These are phyloP conservation scores for Globisporangium rhizosaccharum DNA, from an alignment of 352 stramenopile species.

Conservation along the genomic window DNA sequence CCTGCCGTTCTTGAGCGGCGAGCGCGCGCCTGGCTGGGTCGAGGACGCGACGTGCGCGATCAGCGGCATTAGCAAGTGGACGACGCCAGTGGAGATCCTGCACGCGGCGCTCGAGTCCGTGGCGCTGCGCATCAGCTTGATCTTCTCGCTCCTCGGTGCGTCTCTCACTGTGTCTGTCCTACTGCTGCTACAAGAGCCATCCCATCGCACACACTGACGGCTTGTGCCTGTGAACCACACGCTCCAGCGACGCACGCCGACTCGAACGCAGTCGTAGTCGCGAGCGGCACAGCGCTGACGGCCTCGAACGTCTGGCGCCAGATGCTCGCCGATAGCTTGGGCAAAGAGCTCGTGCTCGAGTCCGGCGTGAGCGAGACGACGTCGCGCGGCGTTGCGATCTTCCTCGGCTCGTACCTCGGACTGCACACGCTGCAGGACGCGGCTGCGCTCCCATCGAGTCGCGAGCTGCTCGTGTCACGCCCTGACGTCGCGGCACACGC, in stretches of 20 bases:
- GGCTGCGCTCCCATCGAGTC: conserved; percentile 19
- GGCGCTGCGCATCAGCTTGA: conserved; percentile 78
- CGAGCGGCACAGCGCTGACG: conserved; percentile 74
- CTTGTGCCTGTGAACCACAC: neutral
- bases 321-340: conserved; percentile 81
- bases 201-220: neutral
- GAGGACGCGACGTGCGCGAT: conserved; percentile 89
- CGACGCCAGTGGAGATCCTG: conserved; percentile 83
- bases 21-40: conserved; percentile 91
- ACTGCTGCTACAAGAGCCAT: neutral
- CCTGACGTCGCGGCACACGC: conserved; percentile 48
- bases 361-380: conserved; percentile 66
- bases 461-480: conserved; percentile 24
- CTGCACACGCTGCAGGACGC: conserved; percentile 47
- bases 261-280: conserved; percentile 51
- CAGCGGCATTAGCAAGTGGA: conserved; percentile 89
- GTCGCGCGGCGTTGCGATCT: conserved; percentile 76
- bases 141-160: conserved; percentile 82
- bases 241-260: conserved; percentile 29
- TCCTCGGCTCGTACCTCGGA: conserved; percentile 54
- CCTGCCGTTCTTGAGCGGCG: conserved; percentile 91
- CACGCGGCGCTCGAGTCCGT: conserved; percentile 90
- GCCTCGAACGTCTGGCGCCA: conserved; percentile 83
- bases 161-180: neutral
- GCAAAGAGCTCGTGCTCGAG: conserved; percentile 66